Evolutionary conservation across 2,329 filamentous ascomycete species (phyloP).

Genomic region (Colletotrichum truncatum): DNA sequence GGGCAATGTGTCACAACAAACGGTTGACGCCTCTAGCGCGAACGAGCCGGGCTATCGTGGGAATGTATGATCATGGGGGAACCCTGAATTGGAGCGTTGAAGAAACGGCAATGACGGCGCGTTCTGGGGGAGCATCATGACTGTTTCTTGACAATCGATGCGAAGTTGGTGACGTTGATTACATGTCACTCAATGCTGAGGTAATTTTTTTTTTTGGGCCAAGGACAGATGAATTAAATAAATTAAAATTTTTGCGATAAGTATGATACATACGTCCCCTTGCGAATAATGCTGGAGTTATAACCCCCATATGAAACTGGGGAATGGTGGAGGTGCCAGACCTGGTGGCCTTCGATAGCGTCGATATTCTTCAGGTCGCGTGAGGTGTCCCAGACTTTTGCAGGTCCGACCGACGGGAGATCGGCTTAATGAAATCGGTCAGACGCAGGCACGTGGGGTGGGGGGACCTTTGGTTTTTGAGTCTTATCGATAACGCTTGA

Average conservation of each 20-base stretch:
- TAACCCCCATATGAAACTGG: neutral
- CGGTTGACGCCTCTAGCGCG: conserved; percentile 8
- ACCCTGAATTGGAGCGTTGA: neutral
- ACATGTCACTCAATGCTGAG: neutral
- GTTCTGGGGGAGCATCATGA: neutral
- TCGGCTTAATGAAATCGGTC: neutral
- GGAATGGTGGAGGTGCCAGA: neutral
- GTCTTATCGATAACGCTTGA: conserved; percentile 11
- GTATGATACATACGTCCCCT: no score
- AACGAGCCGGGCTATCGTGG: conserved; percentile 12
- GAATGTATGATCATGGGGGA: neutral
- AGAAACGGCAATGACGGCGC: neutral
- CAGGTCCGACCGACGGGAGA: conserved; percentile 7
- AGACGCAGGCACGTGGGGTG: conserved; percentile 7
- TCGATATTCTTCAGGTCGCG: conserved; percentile 13
- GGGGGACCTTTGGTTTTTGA: neutral
- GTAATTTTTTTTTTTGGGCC: no score
- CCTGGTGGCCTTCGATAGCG: neutral
- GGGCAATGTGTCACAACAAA: conserved; percentile 18
- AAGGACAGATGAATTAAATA: no score
- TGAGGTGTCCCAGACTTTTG: conserved; percentile 9
- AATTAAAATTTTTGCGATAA: no score
- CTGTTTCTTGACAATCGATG: neutral
- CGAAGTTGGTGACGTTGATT: neutral
- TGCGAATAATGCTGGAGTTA: neutral